phyloP scores from a whole-genome alignment of 176 grass and related monocot species.

The Areca catechu region DNA sequence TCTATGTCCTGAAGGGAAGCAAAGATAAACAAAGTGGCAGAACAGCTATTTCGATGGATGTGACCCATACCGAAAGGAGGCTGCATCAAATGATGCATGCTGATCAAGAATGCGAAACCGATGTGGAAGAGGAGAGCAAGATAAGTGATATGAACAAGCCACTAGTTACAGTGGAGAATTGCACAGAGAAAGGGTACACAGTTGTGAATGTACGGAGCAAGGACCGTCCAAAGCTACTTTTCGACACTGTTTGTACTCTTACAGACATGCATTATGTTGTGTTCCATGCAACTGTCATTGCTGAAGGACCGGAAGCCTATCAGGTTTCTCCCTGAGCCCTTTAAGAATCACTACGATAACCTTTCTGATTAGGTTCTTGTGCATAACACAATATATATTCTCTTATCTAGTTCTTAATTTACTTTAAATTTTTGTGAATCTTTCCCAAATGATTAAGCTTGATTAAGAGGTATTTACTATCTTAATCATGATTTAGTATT shows the following conservation, averaged over 20 bases:
- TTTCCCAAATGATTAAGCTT: no score
- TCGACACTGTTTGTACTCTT: slow-evolving; percentile 85
- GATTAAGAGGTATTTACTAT: no score
- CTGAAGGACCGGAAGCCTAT: slow-evolving; percentile 65
- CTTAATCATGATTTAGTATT: no score
- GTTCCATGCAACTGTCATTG: slow-evolving; percentile 74
- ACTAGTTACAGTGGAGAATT: slow-evolving; percentile 52
- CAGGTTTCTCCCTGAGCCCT: slow-evolving; percentile 26
- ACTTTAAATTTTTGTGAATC: no score
- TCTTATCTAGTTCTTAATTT: no score
- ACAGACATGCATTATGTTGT: slow-evolving; percentile 88
- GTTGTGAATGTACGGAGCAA: slow-evolving; percentile 64
- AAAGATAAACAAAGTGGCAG: slow-evolving; percentile 26
- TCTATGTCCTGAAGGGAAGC: slow-evolving; percentile 54
- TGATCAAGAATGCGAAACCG: slow-evolving; percentile 11
- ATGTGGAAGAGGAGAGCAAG: neutral
- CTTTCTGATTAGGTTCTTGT: no score
- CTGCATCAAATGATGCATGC: slow-evolving; percentile 86
- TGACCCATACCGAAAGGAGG: slow-evolving; percentile 43
- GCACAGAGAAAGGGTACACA: slow-evolving; percentile 63
- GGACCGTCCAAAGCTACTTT: slow-evolving; percentile 71
- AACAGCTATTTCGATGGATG: slow-evolving; percentile 23
- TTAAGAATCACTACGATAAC: neutral
- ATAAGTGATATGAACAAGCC: neutral
- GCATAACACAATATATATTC: no score